A percentile compares a stretch with the other conserved stretches of the same genome.
phyloP scores from a whole-genome alignment of 768 basidiomycete genomes.

The Termitomyces titanicus region DNA sequence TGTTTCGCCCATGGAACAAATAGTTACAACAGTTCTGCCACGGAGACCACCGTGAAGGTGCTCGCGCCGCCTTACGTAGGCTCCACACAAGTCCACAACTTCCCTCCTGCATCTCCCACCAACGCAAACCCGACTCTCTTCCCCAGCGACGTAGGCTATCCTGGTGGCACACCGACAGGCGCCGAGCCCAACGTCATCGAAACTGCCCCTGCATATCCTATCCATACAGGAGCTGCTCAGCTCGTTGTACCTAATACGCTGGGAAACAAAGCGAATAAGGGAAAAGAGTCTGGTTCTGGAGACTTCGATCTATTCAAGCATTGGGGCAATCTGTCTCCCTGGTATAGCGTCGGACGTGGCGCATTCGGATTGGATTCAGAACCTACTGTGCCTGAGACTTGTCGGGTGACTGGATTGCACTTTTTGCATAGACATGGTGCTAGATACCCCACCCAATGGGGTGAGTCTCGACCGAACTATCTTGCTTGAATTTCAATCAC shows the following conservation, averaged over 20 bases:
- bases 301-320: slow-evolving; percentile 67
- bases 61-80: slow-evolving; percentile 69
- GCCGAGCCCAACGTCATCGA: slow-evolving; percentile 70
- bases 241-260: slow-evolving; percentile 51
- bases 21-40: background rate
- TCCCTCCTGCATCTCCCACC: slow-evolving; percentile 71
- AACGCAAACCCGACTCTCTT: slow-evolving; percentile 71
- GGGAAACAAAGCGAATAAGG: slow-evolving; percentile 11
- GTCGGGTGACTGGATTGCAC: slow-evolving; percentile 71
- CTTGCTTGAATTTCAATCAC: background rate
- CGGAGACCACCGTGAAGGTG: slow-evolving; percentile 19
- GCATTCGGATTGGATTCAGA: slow-evolving; percentile 72
- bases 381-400: slow-evolving; percentile 66
- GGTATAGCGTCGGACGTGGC: slow-evolving; percentile 69
- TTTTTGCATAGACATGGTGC: slow-evolving; percentile 83
- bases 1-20: slow-evolving; percentile 28
- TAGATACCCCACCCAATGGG: slow-evolving; percentile 61
- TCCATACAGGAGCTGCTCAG: slow-evolving; percentile 66
- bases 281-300: slow-evolving; percentile 16
- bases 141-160: slow-evolving; percentile 73
- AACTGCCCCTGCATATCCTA: slow-evolving; percentile 75
- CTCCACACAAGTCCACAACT: slow-evolving; percentile 64
- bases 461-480: slow-evolving; percentile 34
- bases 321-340: slow-evolving; percentile 86
- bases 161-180: slow-evolving; percentile 76